A percentile compares a stretch with the other conserved stretches of the same genome.
Evolutionary conservation across 176 grass and related monocot species (phyloP).

Genomic region (Cenchrus americanus): DNA sequence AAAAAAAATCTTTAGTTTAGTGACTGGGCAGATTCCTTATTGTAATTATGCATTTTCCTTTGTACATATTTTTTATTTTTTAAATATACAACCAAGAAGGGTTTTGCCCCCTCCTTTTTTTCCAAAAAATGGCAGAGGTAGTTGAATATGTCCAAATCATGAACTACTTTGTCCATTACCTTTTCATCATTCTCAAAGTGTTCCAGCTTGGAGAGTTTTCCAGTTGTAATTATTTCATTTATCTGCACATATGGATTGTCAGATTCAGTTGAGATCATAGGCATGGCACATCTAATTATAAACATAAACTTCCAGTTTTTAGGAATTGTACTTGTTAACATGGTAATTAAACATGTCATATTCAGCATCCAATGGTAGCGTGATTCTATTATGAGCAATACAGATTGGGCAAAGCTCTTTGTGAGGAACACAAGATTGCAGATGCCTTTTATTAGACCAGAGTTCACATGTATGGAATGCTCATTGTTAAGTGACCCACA

Average conservation of each 20-base stretch:
- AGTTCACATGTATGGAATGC: background rate
- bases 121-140: background rate
- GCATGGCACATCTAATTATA: background rate
- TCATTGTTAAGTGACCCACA: background rate
- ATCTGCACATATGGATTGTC: constrained; percentile 63
- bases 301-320: constrained; percentile 15
- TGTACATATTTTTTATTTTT: too few relatives aligned
- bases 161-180: constrained; percentile 46
- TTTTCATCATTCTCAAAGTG: constrained; percentile 98
- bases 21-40: too few relatives aligned
- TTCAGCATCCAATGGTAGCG: background rate
- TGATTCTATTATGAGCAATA: background rate
- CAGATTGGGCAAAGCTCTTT: background rate
- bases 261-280: constrained; percentile 1
- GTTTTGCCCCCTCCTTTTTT: too few relatives aligned
- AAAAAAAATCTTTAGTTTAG: too few relatives aligned
- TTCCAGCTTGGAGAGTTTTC: constrained; percentile 93
- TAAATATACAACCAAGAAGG: too few relatives aligned
- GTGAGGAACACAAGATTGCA: background rate
- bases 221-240: constrained; percentile 89
- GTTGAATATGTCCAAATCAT: constrained; percentile 16
- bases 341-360: background rate
- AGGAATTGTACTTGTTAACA: constrained; percentile 14
- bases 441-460: background rate
- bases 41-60: too few relatives aligned